Base-by-base conservation (phyloP, 2,329 filamentous ascomycete species). In the Sclerotinia trifoliorum region DNA sequence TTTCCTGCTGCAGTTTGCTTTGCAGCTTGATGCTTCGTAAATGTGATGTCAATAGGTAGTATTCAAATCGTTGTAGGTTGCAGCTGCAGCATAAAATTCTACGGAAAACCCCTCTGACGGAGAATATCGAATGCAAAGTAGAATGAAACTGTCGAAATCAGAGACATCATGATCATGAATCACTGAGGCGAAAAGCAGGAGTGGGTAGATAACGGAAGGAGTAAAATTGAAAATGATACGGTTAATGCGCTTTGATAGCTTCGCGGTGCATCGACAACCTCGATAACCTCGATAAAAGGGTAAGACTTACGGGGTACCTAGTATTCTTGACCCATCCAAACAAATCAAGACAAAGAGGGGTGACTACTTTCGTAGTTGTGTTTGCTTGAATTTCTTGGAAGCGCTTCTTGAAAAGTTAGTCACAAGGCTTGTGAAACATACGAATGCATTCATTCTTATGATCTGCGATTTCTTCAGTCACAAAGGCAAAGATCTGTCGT, bases 391-490 rank as follows among this genome's bases (percentile, higher is more conserved):
- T 55, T 55, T 56, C 54, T 56, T 56, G 32, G 54, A 56, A 56
- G 54, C 19, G 10, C 19, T n/a, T 21, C n/a, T 7, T n/a, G 3
- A 10, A 17, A 65, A 42, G 39, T 42, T 17, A 42, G 63, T 65
- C 63, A 65, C 51, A 65, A 65, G 44, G 26, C 26, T 44, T 44
- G 63, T 65, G 63, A 65, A 65, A 65, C 63, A 65, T 44, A 44
- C 42, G 24, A 32, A 10, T 48, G 57, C 42, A 32, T 61, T 46
- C 42, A 32, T 60, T 60, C 57, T 60, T n/a, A 29, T 60, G 57
- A 61, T 61, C 57, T 48, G 13, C 11, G 1, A 48, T 32, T 32
- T 61, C 11, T 42, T 42, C 15, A 1, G 5, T 51, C n/a, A 17
- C n/a, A 26, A 51, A 51, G 39, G 39, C 39, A 42, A 42, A 26